phyloP scores from a whole-genome alignment of 2,329 filamentous ascomycete species.

The Paradendryphiella salina region DNA sequence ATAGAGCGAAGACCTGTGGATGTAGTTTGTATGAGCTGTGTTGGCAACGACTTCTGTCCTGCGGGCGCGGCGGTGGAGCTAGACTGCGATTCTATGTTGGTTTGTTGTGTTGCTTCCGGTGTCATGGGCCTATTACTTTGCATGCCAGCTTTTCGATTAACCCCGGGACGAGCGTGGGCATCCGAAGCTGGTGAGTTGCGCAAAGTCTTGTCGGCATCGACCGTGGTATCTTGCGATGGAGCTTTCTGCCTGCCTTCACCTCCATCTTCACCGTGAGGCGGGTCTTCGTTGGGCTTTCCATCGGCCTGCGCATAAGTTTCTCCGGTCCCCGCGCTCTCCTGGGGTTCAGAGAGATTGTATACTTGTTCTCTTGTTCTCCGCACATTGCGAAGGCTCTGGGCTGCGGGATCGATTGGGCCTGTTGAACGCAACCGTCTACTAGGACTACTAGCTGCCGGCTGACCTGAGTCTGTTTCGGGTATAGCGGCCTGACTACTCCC shows the following conservation, averaged over 20 bases:
- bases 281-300: background rate
- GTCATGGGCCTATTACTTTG: conserved; percentile 30
- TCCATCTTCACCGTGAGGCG: conserved; percentile 13
- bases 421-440: conserved; percentile 9
- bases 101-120: conserved; percentile 35
- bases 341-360: conserved; percentile 9
- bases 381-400: conserved; percentile 20
- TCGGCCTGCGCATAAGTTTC: conserved; percentile 9
- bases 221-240: conserved; percentile 14
- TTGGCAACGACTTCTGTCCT: conserved; percentile 38
- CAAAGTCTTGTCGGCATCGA: conserved; percentile 7
- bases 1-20: conserved; percentile 24
- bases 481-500: conserved; percentile 9
- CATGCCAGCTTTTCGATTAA: conserved; percentile 16
- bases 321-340: conserved; percentile 1
- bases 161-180: background rate
- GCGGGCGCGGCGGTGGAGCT: conserved; percentile 10
- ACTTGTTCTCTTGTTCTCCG: conserved; percentile 19
- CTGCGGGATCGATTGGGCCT: conserved; percentile 1
- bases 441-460: conserved; percentile 10
- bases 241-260: conserved; percentile 16
- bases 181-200: conserved; percentile 22
- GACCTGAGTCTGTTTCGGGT: background rate
- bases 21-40: conserved; percentile 44
- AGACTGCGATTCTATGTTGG: conserved; percentile 29